Base-by-base conservation (phyloP, 2,329 filamentous ascomycete species). In the Neonectria neomacrospora region DNA sequence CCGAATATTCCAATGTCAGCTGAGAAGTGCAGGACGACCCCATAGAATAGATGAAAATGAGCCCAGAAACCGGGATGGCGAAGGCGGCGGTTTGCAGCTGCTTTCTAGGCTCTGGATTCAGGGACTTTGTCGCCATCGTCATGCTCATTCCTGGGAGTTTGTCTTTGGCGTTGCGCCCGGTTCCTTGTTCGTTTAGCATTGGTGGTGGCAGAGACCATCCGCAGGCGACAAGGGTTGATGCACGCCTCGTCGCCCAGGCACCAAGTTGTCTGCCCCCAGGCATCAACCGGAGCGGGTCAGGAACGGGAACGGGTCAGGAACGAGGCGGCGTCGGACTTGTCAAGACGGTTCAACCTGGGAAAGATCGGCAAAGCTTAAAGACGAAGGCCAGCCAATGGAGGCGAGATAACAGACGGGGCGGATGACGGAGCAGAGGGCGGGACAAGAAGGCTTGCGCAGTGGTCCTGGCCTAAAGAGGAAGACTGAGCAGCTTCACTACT, bases 201-300 rank as follows among this genome's bases (percentile, higher is more conserved):
- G 52, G 54, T 66, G 58, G 63, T 60, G 63, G 58, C 45, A 66
- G 34, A 61, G 23, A 34, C 28, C 58, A 39, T 41, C 34, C 20
- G 48, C 61, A 64, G 54, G 42, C 11, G 62, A 58, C 54, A 64
- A 61, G 55, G 57, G 58, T 67, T 11, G 47, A n/a, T 52, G 26
- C 37, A 28, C 72, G 70, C 70, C 70, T 72, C 60, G 70, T 64
- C 50, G 42, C 34, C 57, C 18, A 72, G 68, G 68, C 70, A 72
- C 23, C 14, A 52, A 45, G 16, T 11, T 34, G 14, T 23, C 45
- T 50, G 41, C 47, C 32, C 20, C 42, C 54, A 65, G 54, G 51
- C 45, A 61, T 30, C 42, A 62, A 52, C 22, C 22, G 11, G 9
- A 50, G 66, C 58, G 66, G 68, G 64, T 60, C 61, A 41, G 50